These are phyloP conservation scores for Xylaria scruposa DNA, from an alignment of 495 filamentous ascomycete genomes.

Conservation along the genomic window DNA sequence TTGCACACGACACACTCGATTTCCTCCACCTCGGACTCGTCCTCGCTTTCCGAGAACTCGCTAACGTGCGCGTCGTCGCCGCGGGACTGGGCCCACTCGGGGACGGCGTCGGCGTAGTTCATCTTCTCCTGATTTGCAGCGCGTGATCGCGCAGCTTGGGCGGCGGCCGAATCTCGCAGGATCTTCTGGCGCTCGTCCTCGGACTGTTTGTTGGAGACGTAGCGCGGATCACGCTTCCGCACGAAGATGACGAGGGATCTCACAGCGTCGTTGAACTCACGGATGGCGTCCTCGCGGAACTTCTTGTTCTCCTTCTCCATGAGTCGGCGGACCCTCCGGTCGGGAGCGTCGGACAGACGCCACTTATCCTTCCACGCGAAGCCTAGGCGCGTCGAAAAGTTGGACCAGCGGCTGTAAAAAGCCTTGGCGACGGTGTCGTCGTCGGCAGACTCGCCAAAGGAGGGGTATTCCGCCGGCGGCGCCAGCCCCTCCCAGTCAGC, in stretches of 20 bases:
- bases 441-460: slow-evolving; percentile 76
- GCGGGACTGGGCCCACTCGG: slow-evolving; percentile 76
- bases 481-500: slow-evolving; percentile 67
- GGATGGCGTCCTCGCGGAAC: slow-evolving; percentile 78
- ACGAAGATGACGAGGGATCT: slow-evolving; percentile 83
- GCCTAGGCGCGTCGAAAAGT: slow-evolving; percentile 81
- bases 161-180: slow-evolving; percentile 77
- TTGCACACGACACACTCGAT: slow-evolving; percentile 92
- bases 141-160: slow-evolving; percentile 83
- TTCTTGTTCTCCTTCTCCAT: slow-evolving; percentile 97
- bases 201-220: slow-evolving; percentile 67
- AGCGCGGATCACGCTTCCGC: slow-evolving; percentile 91
- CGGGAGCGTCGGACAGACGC: slow-evolving; percentile 81
- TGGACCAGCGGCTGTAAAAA: slow-evolving; percentile 84
- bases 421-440: slow-evolving; percentile 70
- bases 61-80: slow-evolving; percentile 50
- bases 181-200: slow-evolving; percentile 81
- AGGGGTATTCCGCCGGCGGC: slow-evolving; percentile 67
- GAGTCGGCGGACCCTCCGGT: slow-evolving; percentile 78
- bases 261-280: slow-evolving; percentile 95
- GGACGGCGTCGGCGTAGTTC: slow-evolving; percentile 64
- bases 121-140: slow-evolving; percentile 81
- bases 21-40: slow-evolving; percentile 65
- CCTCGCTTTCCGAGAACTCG: slow-evolving; percentile 54
- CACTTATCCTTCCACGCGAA: slow-evolving; percentile 92